These are phyloP conservation scores for Cyberlindnera mycetangii DNA, from an alignment of 805 yeast species.

Conservation along the genomic window DNA sequence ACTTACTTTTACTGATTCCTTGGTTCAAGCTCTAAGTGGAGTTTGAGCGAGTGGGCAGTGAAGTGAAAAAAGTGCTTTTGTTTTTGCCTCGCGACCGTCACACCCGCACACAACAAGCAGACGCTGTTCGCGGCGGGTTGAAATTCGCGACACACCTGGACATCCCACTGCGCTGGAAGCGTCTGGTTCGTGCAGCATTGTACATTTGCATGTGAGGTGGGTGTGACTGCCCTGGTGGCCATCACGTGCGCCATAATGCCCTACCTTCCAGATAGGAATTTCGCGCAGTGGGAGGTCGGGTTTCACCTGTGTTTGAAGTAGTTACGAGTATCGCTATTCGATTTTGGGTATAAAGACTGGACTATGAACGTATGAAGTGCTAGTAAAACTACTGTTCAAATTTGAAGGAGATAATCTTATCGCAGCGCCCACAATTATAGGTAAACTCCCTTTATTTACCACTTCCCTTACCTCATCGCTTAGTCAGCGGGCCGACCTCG, in stretches of 20 bases:
- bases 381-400: too few species aligned
- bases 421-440: too few species aligned
- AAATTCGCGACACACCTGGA: conserved; percentile 1
- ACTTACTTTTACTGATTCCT: conserved; percentile 22
- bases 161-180: not conserved
- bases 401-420: too few species aligned
- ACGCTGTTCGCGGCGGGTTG: not conserved
- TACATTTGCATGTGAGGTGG: not conserved
- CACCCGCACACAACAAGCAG: not conserved
- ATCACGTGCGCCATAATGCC: not conserved
- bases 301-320: not conserved
- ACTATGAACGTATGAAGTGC: too few species aligned
- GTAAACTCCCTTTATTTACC: not conserved
- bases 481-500: not conserved
- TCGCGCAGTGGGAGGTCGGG: not conserved
- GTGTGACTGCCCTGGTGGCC: not conserved
- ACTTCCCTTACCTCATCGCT: not conserved
- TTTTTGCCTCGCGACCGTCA: conserved; percentile 4
- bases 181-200: conserved; percentile 1
- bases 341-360: too few species aligned
- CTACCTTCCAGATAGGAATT: not conserved
- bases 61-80: conserved; percentile 12
- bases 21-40: conserved; percentile 6
- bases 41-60: conserved; percentile 2
- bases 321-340: too few species aligned